Percentiles rank a stretch among this genome's conserved stretches.
Conservation (phyloP, 2,329 filamentous ascomycete genomes). For the Uncinocarpus reesii region DNA sequence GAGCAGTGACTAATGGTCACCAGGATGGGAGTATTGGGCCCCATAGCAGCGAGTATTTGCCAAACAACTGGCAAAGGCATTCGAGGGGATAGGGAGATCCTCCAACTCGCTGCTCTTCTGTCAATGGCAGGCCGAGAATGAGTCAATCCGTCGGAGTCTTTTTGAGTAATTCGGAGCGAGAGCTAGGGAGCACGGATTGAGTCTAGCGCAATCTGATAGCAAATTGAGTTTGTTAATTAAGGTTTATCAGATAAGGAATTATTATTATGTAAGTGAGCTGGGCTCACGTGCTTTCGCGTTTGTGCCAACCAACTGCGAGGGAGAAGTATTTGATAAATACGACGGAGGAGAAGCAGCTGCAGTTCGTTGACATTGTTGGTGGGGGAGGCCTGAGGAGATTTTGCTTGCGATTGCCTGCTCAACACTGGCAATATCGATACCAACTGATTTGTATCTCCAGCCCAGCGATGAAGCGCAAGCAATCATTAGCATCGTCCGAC, state of each 20-base stretch:
- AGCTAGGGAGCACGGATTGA: not conserved
- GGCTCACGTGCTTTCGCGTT: slow-evolving; percentile 11
- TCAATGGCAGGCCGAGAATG: not conserved
- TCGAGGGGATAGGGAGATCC: not conserved
- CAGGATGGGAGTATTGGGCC: slow-evolving; percentile 1
- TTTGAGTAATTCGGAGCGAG: not conserved
- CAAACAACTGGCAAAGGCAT: not conserved
- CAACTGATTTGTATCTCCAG: too few species aligned
- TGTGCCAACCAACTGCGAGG: not conserved
- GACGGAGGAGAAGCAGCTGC: not conserved
- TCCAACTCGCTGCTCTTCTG: too few species aligned
- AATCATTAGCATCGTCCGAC: slow-evolving; percentile 28
- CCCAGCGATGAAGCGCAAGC: slow-evolving; percentile 34
- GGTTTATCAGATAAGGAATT: slow-evolving; percentile 1
- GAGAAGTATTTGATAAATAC: not conserved
- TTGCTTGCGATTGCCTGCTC: too few species aligned
- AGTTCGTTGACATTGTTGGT: too few species aligned
- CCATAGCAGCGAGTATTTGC: not conserved
- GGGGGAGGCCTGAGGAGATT: too few species aligned
- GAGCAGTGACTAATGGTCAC: slow-evolving; percentile 1
- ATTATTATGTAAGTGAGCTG: not conserved
- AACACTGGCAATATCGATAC: too few species aligned
- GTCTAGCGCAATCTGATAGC: slow-evolving; percentile 7
- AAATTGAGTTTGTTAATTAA: slow-evolving; percentile 5
- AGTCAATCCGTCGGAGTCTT: not conserved